These are phyloP conservation scores for Sisymbrium irio DNA, from an alignment of 345 rosid species.

Conservation along the genomic window DNA sequence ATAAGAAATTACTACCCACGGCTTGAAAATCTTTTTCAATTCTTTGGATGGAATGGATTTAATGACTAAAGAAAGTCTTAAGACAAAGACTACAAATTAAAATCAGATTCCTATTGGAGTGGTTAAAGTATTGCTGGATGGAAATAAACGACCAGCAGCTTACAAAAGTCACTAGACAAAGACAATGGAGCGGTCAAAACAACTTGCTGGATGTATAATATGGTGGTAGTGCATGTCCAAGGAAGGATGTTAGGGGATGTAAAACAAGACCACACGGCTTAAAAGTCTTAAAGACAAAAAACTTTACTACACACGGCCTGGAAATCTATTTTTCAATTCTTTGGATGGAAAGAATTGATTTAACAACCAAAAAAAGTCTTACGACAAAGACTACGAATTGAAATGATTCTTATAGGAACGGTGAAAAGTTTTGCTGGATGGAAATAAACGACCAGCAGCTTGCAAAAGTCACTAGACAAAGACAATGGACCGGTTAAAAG, in stretches of 20 bases:
- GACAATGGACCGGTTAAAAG: not conserved
- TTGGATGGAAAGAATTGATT: not conserved
- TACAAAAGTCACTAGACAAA: no score
- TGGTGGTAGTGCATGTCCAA: not conserved
- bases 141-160: no score
- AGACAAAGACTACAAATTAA: not conserved
- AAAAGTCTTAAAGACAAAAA: not conserved
- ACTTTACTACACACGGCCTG: not conserved
- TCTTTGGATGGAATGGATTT: not conserved
- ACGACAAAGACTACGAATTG: not conserved
- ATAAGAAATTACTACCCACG: not conserved
- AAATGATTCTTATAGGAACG: not conserved
- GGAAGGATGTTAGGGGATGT: not conserved
- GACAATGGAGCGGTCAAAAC: no score
- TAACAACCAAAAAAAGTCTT: not conserved
- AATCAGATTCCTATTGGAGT: no score
- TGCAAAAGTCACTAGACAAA: not conserved
- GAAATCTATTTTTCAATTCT: not conserved
- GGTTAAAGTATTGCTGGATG: not conserved
- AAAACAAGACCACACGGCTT: not conserved
- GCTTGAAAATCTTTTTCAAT: not conserved
- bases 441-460: not conserved
- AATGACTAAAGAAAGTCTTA: not conserved
- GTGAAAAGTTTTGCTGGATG: not conserved
- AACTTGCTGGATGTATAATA: no score